Conservation (phyloP, 768 basidiomycete genomes). For the Naganishia vaughanmartiniae region DNA sequence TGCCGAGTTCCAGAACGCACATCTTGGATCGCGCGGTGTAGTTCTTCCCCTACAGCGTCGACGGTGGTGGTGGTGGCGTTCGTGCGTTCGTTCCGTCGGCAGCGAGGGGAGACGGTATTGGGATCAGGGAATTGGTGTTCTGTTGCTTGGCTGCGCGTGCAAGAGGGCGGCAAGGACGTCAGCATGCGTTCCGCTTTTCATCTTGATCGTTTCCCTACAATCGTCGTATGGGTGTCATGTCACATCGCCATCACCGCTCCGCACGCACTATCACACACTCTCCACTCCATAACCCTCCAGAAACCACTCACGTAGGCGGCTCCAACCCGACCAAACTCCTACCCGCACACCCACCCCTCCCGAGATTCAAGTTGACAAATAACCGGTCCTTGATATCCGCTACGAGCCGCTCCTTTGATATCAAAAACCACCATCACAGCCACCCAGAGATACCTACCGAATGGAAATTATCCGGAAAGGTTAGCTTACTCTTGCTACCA, state of each 20-base stretch:
- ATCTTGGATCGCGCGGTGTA: neutral
- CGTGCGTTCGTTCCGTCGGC: too few relatives aligned
- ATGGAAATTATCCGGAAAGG: too few relatives aligned
- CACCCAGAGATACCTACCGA: too few relatives aligned
- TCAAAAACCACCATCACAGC: too few relatives aligned
- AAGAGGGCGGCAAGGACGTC: neutral
- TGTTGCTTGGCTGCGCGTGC: slow-evolving; percentile 7
- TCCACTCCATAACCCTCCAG: too few relatives aligned
- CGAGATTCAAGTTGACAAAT: slow-evolving; percentile 22
- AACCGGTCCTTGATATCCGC: slow-evolving; percentile 9
- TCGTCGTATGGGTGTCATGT: too few relatives aligned
- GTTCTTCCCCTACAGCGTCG: too few relatives aligned
- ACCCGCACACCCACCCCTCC: slow-evolving; percentile 18
- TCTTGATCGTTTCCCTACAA: too few relatives aligned
- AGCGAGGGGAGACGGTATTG: slow-evolving; percentile 21
- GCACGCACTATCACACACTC: too few relatives aligned
- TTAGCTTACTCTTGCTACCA: too few relatives aligned
- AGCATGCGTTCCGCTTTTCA: neutral
- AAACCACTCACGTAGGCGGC: slow-evolving; percentile 10
- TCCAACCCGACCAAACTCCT: slow-evolving; percentile 7
- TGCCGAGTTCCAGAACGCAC: slow-evolving; percentile 21
- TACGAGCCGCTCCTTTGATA: slow-evolving; percentile 19
- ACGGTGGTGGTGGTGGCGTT: too few relatives aligned
- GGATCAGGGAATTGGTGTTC: slow-evolving; percentile 27
- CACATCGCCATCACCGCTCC: too few relatives aligned